Percentiles rank a stretch among this genome's conserved stretches.
These are phyloP conservation scores for Elongisporangium anandrum DNA, from an alignment of 352 stramenopile genomes.

Conservation along the genomic window DNA sequence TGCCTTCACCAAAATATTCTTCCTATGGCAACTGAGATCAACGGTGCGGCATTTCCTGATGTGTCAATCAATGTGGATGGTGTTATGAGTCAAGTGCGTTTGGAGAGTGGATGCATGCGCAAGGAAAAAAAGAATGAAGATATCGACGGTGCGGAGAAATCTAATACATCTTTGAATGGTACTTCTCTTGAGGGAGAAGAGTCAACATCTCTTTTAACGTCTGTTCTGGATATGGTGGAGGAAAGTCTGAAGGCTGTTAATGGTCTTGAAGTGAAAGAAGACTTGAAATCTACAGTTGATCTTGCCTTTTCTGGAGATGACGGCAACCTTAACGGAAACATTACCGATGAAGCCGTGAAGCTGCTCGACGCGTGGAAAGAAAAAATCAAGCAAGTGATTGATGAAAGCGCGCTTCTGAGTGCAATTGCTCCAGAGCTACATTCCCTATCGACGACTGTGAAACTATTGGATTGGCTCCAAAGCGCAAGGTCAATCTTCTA, in stretches of 20 bases:
- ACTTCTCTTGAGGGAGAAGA: background rate
- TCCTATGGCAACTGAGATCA: background rate
- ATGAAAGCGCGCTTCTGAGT: constrained; percentile 67
- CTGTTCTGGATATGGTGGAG: constrained; percentile 56
- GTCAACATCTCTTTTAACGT: constrained; percentile 39
- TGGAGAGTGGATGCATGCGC: constrained; percentile 69
- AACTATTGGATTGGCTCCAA: constrained; percentile 75
- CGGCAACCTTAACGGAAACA: constrained; percentile 17
- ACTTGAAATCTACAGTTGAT: constrained; percentile 34
- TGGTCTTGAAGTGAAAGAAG: constrained; percentile 63
- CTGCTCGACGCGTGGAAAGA: constrained; percentile 66
- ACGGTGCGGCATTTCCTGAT: background rate
- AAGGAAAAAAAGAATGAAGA: constrained; percentile 25
- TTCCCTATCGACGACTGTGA: constrained; percentile 37
- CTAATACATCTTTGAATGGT: constrained; percentile 1
- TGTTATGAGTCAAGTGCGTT: constrained; percentile 64
- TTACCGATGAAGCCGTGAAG: constrained; percentile 67
- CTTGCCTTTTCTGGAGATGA: constrained; percentile 35
- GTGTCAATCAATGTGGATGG: constrained; percentile 22
- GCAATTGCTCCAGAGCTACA: constrained; percentile 58
- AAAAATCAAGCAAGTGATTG: constrained; percentile 46
- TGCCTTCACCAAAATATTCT: background rate
- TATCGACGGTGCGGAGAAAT: constrained; percentile 13
- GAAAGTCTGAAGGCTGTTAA: constrained; percentile 60
- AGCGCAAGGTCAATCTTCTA: constrained; percentile 76